Conservation (phyloP, 1,139 yeast species). For the Torulaspora globosa region DNA sequence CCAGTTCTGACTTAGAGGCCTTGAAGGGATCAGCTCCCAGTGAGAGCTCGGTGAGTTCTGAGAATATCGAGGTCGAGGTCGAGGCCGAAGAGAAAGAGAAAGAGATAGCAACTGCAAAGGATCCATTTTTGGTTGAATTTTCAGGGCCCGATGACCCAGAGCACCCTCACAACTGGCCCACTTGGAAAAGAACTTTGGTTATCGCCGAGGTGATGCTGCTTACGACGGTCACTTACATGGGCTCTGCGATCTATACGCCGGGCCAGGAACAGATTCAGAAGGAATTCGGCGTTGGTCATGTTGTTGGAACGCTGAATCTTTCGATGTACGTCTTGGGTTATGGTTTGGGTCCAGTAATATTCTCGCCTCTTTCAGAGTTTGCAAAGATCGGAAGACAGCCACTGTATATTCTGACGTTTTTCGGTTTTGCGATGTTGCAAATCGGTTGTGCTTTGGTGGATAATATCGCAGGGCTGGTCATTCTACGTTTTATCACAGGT, state of each 20-base stretch:
- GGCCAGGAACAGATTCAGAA: conserved; percentile 44
- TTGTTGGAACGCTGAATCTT: conserved; percentile 47
- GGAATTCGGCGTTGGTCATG: conserved; percentile 44
- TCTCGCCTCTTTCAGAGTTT: conserved; percentile 51
- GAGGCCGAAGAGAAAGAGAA: no score
- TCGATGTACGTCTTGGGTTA: conserved; percentile 57
- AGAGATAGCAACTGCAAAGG: conserved; percentile 8
- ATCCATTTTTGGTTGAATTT: conserved; percentile 20
- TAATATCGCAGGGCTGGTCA: conserved; percentile 48
- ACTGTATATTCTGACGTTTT: conserved; percentile 50
- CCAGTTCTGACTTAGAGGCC: conserved; percentile 5
- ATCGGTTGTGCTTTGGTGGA: conserved; percentile 55
- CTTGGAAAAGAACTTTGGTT: conserved; percentile 40
- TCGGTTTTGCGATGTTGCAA: conserved; percentile 52
- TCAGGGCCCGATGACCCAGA: conserved; percentile 46
- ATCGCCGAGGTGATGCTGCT: conserved; percentile 43
- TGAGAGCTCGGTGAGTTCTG: conserved; percentile 4
- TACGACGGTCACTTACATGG: conserved; percentile 54
- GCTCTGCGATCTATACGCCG: conserved; percentile 57
- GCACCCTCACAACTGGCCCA: conserved; percentile 56
- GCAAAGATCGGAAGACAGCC: conserved; percentile 50
- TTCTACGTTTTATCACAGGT: conserved; percentile 51
- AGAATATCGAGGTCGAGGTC: background rate
- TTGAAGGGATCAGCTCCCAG: conserved; percentile 1
- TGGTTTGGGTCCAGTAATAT: conserved; percentile 52